phyloP scores from a whole-genome alignment of 108 stramenopile genomes.

The Discostella pseudostelligera region DNA sequence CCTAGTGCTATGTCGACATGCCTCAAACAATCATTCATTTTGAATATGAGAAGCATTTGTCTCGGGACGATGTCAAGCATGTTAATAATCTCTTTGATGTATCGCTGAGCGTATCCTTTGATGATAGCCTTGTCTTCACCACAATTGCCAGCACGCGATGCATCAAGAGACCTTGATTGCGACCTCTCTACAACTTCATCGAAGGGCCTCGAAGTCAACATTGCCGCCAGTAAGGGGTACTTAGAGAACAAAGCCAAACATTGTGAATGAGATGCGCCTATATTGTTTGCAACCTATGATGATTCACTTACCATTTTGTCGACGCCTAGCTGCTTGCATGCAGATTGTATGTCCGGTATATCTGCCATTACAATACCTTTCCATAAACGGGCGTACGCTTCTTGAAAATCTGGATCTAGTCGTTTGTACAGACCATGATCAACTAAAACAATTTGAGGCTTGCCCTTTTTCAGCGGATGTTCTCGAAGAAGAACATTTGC shows the following conservation, averaged over 20 bases:
- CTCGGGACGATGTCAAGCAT: slow-evolving; percentile 84
- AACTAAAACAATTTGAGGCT: slow-evolving; percentile 84
- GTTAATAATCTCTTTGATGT: slow-evolving; percentile 77
- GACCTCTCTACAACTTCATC: slow-evolving; percentile 73
- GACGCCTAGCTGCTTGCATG: slow-evolving; percentile 78
- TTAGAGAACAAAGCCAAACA: slow-evolving; percentile 1
- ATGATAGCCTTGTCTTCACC: slow-evolving; percentile 86
- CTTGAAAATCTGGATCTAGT: slow-evolving; percentile 75
- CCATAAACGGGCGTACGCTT: slow-evolving; percentile 83
- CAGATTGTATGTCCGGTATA: slow-evolving; percentile 68
- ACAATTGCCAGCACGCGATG: slow-evolving; percentile 18
- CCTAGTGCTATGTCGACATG: slow-evolving; percentile 90
- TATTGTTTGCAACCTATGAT: neutral
- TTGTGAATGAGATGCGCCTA: neutral
- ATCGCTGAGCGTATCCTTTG: slow-evolving; percentile 88
- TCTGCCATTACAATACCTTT: slow-evolving; percentile 82
- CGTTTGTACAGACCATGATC: slow-evolving; percentile 91
- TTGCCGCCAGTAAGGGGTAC: slow-evolving; percentile 90
- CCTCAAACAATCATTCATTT: slow-evolving; percentile 94
- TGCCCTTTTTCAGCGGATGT: slow-evolving; percentile 57
- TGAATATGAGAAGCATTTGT: slow-evolving; percentile 90
- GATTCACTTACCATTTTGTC: slow-evolving; percentile 56
- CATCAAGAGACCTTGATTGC: slow-evolving; percentile 40
- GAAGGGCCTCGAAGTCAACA: slow-evolving; percentile 91
- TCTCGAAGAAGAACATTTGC: slow-evolving; percentile 88